Conservation (phyloP, 2,329 filamentous ascomycete species). For the Ceratocystis smalleyi region DNA sequence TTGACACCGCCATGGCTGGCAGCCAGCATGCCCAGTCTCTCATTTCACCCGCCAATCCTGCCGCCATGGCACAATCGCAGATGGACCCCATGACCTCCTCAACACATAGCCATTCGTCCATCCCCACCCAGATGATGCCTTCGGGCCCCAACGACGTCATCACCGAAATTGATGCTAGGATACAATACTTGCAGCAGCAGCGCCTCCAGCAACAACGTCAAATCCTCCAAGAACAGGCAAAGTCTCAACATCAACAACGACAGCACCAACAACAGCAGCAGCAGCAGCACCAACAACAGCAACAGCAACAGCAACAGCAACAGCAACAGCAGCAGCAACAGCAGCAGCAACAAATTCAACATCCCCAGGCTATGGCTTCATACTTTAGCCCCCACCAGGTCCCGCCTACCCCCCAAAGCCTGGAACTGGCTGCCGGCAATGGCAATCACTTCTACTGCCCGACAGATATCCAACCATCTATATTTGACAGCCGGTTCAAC, state of each 20-base stretch:
- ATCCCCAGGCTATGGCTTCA: constrained; percentile 26
- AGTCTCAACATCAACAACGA: constrained; percentile 35
- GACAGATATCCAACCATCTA: constrained; percentile 32
- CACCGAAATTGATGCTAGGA: constrained; percentile 47
- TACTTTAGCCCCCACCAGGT: constrained; percentile 42
- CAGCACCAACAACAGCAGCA: constrained; percentile 34
- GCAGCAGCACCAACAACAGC: constrained; percentile 46
- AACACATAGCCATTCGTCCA: constrained; percentile 31
- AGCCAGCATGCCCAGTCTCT: constrained; percentile 27
- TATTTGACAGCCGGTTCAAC: constrained; percentile 49
- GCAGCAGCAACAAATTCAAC: constrained; percentile 23
- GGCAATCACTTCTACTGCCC: constrained; percentile 43
- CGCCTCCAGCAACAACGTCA: constrained; percentile 44
- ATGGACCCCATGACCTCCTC: constrained; percentile 21
- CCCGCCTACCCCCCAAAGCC: constrained; percentile 66
- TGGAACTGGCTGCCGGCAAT: constrained; percentile 52
- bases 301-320: constrained; percentile 42
- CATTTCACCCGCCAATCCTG: constrained; percentile 20
- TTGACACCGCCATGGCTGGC: constrained; percentile 37
- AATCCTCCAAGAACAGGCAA: constrained; percentile 39
- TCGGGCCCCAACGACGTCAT: constrained; percentile 36
- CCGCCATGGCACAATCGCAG: constrained; percentile 12
- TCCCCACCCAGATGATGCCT: constrained; percentile 33
- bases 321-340: constrained; percentile 33
- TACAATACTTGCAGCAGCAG: constrained; percentile 49